Base-by-base conservation (phyloP, 177 flowering plant genomes). In the Telopea speciosissima region DNA sequence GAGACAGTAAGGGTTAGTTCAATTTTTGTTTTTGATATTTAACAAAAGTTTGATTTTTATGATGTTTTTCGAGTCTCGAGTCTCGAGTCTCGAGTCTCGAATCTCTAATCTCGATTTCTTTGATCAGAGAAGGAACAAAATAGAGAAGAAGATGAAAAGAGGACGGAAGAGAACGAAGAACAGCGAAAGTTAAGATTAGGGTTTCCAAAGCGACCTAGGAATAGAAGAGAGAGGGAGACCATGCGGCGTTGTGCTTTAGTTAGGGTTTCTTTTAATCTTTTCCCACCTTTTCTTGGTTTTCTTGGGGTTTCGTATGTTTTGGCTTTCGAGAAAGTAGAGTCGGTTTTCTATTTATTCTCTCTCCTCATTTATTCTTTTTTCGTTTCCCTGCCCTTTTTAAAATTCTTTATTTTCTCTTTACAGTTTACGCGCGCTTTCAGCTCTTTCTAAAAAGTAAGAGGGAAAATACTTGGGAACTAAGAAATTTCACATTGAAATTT, bases 221-320 rank as follows among this genome's bases (percentile, higher is more conserved):
- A 63, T 16, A 28, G 66, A 13, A 19, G 66, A 28, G 24, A 17
- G 10, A 63, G n/a, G 19, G 16, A 16, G 42, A 63, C 19, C 52
- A n/a, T 2, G 49, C 8, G n/a, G 62, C 22, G 36, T 36, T 36
- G n/a, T 23, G 21, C 64, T 28, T 63, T 59, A 69, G 60, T 69
- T 60, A 59, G 71, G 64, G 64, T 60, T 69, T 59, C 54, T 67
- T 25, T 1, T 22, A 11, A 17, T 54, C 28, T 28, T 68, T 5
- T 59, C 13, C 23, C 13, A 22, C 10, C 22, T 22, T 58, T 22
- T 59, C 31, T 13, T 31, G 26, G 8, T 23, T 66, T 66, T 66
- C 17, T 11, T 14, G 17, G 17, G 19, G 17, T 52, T 56, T 58
- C 23, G 1, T 10, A 14, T 28, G 5, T 16, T 17, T 63, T 7